Conservation (phyloP, 2,329 filamentous ascomycete species). For the Chrysoporthe austroafricana region DNA sequence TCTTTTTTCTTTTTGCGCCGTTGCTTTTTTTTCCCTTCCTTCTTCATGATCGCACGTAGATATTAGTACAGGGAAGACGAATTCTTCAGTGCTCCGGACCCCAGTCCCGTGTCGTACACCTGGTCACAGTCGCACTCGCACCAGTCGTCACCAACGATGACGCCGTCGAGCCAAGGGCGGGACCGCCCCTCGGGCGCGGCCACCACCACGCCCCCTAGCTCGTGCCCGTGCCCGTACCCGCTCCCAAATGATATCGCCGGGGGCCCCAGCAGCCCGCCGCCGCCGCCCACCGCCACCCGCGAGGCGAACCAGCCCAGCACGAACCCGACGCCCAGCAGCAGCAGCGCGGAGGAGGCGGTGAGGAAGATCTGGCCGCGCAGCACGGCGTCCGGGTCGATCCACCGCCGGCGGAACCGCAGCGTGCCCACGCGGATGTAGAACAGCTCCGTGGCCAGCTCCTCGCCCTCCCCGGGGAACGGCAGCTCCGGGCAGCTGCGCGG, state of each 20-base stretch:
- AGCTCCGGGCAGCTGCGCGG: slow-evolving; percentile 33
- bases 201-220: neutral
- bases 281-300: neutral
- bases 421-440: slow-evolving; percentile 41
- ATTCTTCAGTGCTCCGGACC: slow-evolving; percentile 11
- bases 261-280: neutral
- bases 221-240: neutral
- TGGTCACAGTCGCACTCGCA: slow-evolving; percentile 3
- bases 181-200: neutral
- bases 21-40: neutral
- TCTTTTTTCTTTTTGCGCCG: neutral
- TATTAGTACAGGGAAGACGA: slow-evolving; percentile 15
- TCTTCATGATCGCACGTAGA: neutral
- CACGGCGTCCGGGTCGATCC: slow-evolving; percentile 37
- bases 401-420: slow-evolving; percentile 37
- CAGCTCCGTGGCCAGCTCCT: slow-evolving; percentile 34
- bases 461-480: slow-evolving; percentile 30
- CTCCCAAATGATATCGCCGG: slow-evolving; percentile 10
- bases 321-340: slow-evolving; percentile 17
- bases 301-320: slow-evolving; percentile 18
- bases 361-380: slow-evolving; percentile 24
- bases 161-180: neutral
- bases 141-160: slow-evolving; percentile 1
- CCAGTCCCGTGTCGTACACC: neutral
- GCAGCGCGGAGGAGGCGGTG: slow-evolving; percentile 18